phyloP scores from a whole-genome alignment of 1,284 basidiomycete genomes.

The Filobasidium uniguttulatum region DNA sequence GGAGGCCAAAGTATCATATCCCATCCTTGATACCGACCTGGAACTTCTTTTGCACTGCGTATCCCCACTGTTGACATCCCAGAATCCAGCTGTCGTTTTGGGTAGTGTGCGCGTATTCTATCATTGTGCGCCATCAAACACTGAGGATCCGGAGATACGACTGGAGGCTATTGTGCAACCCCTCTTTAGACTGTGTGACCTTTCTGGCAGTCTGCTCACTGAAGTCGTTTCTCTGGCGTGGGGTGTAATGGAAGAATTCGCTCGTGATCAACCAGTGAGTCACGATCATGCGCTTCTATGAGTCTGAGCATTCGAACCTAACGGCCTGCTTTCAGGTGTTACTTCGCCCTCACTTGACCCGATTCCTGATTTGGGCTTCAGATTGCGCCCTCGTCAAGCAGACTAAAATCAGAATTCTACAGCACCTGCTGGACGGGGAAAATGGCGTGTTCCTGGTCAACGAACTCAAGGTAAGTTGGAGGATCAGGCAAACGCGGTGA shows the following conservation, averaged over 20 bases:
- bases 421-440: slow-evolving; percentile 49
- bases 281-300: background rate
- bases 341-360: slow-evolving; percentile 47
- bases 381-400: slow-evolving; percentile 54
- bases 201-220: slow-evolving; percentile 36
- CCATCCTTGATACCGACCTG: slow-evolving; percentile 49
- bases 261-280: slow-evolving; percentile 50
- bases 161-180: slow-evolving; percentile 28
- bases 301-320: background rate
- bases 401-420: slow-evolving; percentile 58
- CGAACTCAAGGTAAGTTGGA: slow-evolving; percentile 58
- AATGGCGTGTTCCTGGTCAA: slow-evolving; percentile 57
- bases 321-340: slow-evolving; percentile 40
- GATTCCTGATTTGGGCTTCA: slow-evolving; percentile 54
- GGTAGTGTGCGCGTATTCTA: slow-evolving; percentile 58
- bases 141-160: slow-evolving; percentile 20
- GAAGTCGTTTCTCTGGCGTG: slow-evolving; percentile 62
- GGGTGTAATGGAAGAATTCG: slow-evolving; percentile 53
- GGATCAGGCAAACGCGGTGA: no score
- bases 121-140: slow-evolving; percentile 49
- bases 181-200: slow-evolving; percentile 25
- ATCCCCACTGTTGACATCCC: slow-evolving; percentile 64
- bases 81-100: slow-evolving; percentile 73
- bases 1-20: no score
- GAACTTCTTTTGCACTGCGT: slow-evolving; percentile 58